A percentile compares a stretch with the other conserved stretches of the same genome.
Evolutionary conservation across 2,329 filamentous ascomycete genomes (phyloP).

Genomic region (Calonectria hongkongensis): DNA sequence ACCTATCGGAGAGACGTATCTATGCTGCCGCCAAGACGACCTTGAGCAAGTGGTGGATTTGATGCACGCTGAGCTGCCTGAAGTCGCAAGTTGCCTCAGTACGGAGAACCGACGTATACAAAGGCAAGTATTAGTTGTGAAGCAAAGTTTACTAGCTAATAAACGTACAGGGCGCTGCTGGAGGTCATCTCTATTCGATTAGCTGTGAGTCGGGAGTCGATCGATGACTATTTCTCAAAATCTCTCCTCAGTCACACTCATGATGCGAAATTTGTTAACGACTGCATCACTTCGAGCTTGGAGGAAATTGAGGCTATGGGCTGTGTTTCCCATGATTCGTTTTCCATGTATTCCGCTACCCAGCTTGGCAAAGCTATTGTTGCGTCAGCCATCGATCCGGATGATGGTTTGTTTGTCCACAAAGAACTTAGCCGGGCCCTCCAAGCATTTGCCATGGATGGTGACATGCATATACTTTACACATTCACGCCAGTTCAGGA

Average conservation of each 20-base stretch:
- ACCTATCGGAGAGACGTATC: conserved; percentile 84
- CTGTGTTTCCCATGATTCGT: conserved; percentile 71
- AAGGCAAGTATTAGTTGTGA: conserved; percentile 64
- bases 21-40: conserved; percentile 82
- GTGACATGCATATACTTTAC: conserved; percentile 87
- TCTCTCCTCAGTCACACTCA: conserved; percentile 79
- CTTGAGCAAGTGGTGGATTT: conserved; percentile 81
- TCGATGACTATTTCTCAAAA: conserved; percentile 80
- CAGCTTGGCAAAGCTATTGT: conserved; percentile 82
- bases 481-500: conserved; percentile 84
- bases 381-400: conserved; percentile 82
- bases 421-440: conserved; percentile 81
- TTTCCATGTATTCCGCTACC: conserved; percentile 76
- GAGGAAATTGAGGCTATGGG: conserved; percentile 72
- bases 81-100: conserved; percentile 80
- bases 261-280: conserved; percentile 68
- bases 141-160: conserved; percentile 38
- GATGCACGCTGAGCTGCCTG: conserved; percentile 83
- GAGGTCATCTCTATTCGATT: conserved; percentile 82
- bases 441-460: conserved; percentile 85
- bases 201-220: conserved; percentile 77
- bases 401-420: conserved; percentile 84
- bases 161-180: conserved; percentile 75
- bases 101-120: conserved; percentile 81
- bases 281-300: conserved; percentile 76